A percentile compares a stretch with the other conserved stretches of the same genome.
Evolutionary conservation across 208 protist species (phyloP).

Genomic region (Angomonas deanei): DNA sequence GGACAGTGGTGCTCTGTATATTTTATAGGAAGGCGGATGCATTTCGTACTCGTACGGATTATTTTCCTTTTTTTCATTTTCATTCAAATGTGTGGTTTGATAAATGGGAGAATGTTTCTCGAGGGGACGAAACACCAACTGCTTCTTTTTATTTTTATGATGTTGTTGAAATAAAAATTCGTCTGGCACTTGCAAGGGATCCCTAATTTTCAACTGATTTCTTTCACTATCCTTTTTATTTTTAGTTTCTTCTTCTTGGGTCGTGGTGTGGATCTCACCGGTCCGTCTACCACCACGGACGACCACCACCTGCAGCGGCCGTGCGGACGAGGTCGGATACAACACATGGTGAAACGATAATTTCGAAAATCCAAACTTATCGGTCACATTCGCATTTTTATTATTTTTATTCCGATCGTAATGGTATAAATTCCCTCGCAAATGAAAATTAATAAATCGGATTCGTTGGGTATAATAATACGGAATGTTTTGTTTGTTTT

Average conservation of each 20-base stretch:
- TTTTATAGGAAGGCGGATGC: neutral
- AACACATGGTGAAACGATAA: constrained; percentile 82
- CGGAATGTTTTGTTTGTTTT: neutral
- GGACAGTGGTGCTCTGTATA: neutral
- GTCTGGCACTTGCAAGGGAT: too few relatives aligned
- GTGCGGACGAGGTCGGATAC: constrained; percentile 63
- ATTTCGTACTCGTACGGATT: neutral
- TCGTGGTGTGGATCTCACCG: constrained; percentile 4
- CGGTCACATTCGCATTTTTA: constrained; percentile 10
- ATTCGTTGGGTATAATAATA: neutral
- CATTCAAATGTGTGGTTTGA: neutral
- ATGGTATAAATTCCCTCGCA: neutral
- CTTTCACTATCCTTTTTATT: neutral
- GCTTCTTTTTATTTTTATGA: too few relatives aligned
- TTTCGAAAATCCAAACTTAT: constrained; percentile 56
- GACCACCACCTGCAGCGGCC: constrained; percentile 67
- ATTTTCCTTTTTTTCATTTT: neutral
- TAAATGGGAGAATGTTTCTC: neutral
- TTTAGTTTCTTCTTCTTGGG: neutral
- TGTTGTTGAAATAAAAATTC: too few relatives aligned
- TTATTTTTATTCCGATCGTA: neutral
- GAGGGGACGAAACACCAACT: neutral
- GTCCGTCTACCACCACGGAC: constrained; percentile 53
- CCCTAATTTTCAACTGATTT: neutral
- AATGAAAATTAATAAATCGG: neutral